These are phyloP conservation scores for Ustilago crameri DNA, from an alignment of 1,284 basidiomycete genomes.

Conservation along the genomic window DNA sequence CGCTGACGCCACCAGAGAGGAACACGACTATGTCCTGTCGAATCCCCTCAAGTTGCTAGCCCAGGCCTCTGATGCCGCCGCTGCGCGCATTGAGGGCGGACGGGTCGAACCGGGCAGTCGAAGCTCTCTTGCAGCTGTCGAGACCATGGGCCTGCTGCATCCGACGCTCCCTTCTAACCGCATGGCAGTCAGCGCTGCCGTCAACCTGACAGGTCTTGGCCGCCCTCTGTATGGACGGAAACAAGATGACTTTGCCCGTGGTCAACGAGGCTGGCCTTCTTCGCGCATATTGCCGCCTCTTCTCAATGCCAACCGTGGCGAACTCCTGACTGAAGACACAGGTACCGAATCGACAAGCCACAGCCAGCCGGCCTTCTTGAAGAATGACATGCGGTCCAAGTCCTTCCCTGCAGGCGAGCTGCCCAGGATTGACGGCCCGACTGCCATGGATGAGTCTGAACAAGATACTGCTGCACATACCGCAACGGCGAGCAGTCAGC, in stretches of 20 bases:
- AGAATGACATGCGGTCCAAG: constrained; percentile 36
- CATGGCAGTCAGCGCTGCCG: constrained; percentile 46
- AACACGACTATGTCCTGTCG: constrained; percentile 56
- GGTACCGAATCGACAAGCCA: constrained; percentile 8
- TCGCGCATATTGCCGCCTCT: constrained; percentile 41
- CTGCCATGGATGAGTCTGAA: constrained; percentile 22
- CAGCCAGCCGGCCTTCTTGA: constrained; percentile 33
- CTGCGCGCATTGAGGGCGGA: constrained; percentile 42
- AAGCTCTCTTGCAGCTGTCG: constrained; percentile 43
- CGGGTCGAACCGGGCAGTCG: constrained; percentile 36
- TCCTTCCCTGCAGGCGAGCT: constrained; percentile 45
- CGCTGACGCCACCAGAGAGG: constrained; percentile 42
- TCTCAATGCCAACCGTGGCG: constrained; percentile 18
- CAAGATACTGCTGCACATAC: constrained; percentile 9
- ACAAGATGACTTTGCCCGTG: constrained; percentile 22
- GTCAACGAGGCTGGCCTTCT: constrained; percentile 34
- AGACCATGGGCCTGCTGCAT: constrained; percentile 55
- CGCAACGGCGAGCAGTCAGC: constrained; percentile 14
- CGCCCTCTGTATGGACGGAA: constrained; percentile 37
- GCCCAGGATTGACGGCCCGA: constrained; percentile 24
- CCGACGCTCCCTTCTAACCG: constrained; percentile 35
- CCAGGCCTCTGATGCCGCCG: constrained; percentile 56
- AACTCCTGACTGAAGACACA: neutral
- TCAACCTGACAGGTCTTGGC: constrained; percentile 44
- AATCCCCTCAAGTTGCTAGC: constrained; percentile 58